Evolutionary conservation across 1,284 basidiomycete species (phyloP).

Genomic region (Ustilago curta): DNA sequence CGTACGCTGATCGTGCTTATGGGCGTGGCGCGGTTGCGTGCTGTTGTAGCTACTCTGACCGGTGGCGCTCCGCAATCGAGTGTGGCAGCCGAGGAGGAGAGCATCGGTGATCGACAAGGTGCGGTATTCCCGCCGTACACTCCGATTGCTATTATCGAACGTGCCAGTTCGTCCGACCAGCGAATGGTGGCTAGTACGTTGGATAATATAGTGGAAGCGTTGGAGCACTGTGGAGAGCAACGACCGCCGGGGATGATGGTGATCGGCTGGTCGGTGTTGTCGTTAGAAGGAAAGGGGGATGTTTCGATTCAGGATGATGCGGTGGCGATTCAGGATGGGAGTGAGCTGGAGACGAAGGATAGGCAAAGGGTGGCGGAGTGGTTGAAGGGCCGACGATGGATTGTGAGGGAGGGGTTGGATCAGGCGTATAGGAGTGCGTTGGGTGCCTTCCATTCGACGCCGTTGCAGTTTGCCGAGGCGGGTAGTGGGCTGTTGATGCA

Average conservation of each 20-base stretch:
- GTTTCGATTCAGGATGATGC: slow-evolving; percentile 73
- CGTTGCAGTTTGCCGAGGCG: slow-evolving; percentile 22
- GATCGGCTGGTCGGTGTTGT: slow-evolving; percentile 83
- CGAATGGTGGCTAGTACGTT: slow-evolving; percentile 85
- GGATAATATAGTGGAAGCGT: slow-evolving; percentile 77
- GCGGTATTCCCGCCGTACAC: slow-evolving; percentile 79
- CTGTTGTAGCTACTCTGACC: slow-evolving; percentile 78
- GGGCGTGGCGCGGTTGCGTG: slow-evolving; percentile 87
- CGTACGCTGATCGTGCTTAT: slow-evolving; percentile 88
- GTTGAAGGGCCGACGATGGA: slow-evolving; percentile 46
- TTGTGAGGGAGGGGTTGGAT: slow-evolving; percentile 59
- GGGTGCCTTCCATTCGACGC: slow-evolving; percentile 18
- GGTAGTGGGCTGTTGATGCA: slow-evolving; percentile 7
- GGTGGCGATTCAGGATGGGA: not conserved
- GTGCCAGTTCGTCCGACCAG: slow-evolving; percentile 91
- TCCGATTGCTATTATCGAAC: slow-evolving; percentile 92
- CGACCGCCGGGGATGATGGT: slow-evolving; percentile 95
- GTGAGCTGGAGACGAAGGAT: slow-evolving; percentile 38
- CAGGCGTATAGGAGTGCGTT: slow-evolving; percentile 37
- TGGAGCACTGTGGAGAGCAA: slow-evolving; percentile 84
- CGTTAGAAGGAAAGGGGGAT: slow-evolving; percentile 72
- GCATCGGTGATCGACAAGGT: slow-evolving; percentile 71
- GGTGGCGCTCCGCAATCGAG: slow-evolving; percentile 17
- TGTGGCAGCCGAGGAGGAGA: slow-evolving; percentile 9
- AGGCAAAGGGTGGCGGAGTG: slow-evolving; percentile 43